Percentiles rank a stretch among this genome's conserved stretches.
Conservation (phyloP, 2,329 filamentous ascomycete species). For the Colletotrichum truncatum region DNA sequence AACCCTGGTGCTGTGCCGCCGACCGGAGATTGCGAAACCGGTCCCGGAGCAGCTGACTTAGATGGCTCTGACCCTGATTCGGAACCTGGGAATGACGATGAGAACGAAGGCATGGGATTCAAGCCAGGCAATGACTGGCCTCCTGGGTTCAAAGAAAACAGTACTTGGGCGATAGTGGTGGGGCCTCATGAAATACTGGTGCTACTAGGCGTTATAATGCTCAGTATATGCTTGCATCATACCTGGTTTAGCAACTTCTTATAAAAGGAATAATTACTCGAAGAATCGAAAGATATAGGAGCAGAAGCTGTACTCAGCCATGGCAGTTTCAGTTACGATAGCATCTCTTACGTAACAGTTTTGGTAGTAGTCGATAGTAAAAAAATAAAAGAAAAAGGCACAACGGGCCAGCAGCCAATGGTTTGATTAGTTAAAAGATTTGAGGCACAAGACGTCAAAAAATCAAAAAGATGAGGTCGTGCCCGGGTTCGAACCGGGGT, state of each 20-base stretch:
- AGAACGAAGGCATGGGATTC: not conserved
- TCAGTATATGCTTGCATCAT: not conserved
- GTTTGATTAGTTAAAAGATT: too few relatives aligned
- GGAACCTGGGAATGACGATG: not conserved
- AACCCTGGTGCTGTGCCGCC: slow-evolving; percentile 24
- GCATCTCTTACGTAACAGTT: too few relatives aligned
- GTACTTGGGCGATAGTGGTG: not conserved
- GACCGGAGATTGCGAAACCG: not conserved
- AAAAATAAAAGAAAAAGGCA: too few relatives aligned
- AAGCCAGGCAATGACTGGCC: slow-evolving; percentile 6
- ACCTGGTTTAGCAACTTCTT: not conserved
- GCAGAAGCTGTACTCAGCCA: too few relatives aligned
- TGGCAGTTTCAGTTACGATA: too few relatives aligned
- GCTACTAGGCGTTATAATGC: not conserved
- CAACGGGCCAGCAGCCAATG: too few relatives aligned
- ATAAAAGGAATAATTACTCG: not conserved
- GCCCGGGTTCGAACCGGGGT: slow-evolving; percentile 32
- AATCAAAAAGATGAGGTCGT: slow-evolving; percentile 12
- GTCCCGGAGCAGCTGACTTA: not conserved
- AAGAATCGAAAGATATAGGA: too few relatives aligned
- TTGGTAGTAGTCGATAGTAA: too few relatives aligned
- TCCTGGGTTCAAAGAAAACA: not conserved
- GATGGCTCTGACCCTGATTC: not conserved
- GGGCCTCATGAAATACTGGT: not conserved
- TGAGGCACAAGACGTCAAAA: not conserved